Base-by-base conservation (phyloP, 345 rosid genomes). In the Corchorus capsularis region DNA sequence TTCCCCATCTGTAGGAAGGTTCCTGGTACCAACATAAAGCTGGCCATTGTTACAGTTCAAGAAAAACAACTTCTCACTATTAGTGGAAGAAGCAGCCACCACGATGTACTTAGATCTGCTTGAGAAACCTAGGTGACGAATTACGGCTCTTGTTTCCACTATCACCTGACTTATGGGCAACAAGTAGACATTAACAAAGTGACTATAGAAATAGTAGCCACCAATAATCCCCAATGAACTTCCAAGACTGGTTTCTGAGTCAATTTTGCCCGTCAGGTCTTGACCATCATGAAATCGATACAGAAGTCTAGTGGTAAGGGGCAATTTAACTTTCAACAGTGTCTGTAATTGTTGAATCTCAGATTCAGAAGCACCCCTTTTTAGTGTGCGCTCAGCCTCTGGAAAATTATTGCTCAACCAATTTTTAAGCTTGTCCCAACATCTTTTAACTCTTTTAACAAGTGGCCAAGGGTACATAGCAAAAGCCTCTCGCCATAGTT, bases 271-370 rank as follows among this genome's bases (percentile, higher is more conserved):
- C 5, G 6, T 12, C 34, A 67, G 68, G 47, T 86, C 92, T 82
- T 96, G 98, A 73, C 98, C 99, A 72, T 92, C 91, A 37, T 85
- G 85, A 73, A 96, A 89, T 15, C 98, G 92, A 70, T 93, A 96
- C 35, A 96, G 91, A 62, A 96, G 75, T 74, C 95, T 88, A 0
- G 95, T 91, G 3, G 98, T 85, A 52, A 91, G 80, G 60, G 99
- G 99, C 78, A 96, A 78, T 62, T 87, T 91, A 37, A 92, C 91
- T 65, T 82, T 80, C 65, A 93, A 85, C 57, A 43, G 27, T 13
- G 50, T 72, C 86, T 96, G 93, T 3, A 88, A 20, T 62, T 83
- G 83, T 16, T 82, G 66, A 75, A 96, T 84, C 35, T 89, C 85
- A 34, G 80, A 88, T 82, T 96, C 99, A 3, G 95, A 82, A 16